phyloP scores from a whole-genome alignment of 2,329 filamentous ascomycete genomes.

The Karstenula rhodostoma region DNA sequence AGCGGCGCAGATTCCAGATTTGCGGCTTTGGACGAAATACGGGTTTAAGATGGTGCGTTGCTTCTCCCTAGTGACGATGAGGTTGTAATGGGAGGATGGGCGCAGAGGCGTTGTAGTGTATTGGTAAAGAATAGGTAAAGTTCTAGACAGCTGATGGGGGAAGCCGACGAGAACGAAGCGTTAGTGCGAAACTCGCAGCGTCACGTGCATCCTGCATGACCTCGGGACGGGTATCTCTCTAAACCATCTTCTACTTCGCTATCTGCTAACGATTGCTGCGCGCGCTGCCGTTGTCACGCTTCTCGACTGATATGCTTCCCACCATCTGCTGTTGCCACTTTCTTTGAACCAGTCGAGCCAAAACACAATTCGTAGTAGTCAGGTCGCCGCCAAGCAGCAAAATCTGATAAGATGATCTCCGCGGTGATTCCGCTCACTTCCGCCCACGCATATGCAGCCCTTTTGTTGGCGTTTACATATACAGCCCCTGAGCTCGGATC shows the following conservation, averaged over 20 bases:
- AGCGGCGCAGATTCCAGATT: constrained; percentile 48
- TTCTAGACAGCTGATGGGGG: constrained; percentile 14
- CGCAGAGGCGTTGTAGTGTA: constrained; percentile 31
- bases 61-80: constrained; percentile 17
- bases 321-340: background rate
- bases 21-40: constrained; percentile 29
- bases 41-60: constrained; percentile 11
- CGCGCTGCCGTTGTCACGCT: background rate
- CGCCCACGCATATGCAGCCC: background rate
- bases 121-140: constrained; percentile 28
- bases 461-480: background rate
- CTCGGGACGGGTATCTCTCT: no score
- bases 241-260: background rate
- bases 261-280: background rate
- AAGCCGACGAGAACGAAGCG: constrained; percentile 35
- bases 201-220: constrained; percentile 8
- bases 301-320: background rate
- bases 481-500: background rate
- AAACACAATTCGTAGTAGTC: no score
- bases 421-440: constrained; percentile 11
- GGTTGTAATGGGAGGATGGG: constrained; percentile 15
- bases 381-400: constrained; percentile 4
- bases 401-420: constrained; percentile 44
- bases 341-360: background rate
- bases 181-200: constrained; percentile 23